Percentiles rank a stretch among this genome's conserved stretches.
Conservation (phyloP, 2,329 filamentous ascomycete genomes). For the Aspergillus pseudoglaucus region DNA sequence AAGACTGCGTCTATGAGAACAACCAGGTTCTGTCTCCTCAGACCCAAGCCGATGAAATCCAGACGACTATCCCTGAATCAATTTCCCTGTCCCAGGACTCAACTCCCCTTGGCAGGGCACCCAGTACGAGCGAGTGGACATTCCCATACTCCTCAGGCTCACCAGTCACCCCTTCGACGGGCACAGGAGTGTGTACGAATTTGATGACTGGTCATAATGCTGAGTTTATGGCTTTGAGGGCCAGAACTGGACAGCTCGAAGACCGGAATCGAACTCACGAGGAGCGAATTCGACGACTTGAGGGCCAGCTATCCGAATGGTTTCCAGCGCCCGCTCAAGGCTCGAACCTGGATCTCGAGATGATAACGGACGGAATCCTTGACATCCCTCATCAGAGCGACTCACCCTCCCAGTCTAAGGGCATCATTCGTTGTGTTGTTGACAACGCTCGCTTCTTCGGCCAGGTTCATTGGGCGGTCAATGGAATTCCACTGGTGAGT, state of each 20-base stretch:
- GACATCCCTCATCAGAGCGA: constrained; percentile 37
- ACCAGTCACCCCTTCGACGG: constrained; percentile 5
- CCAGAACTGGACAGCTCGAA: constrained; percentile 41
- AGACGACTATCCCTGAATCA: not conserved
- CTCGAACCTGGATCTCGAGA: constrained; percentile 26
- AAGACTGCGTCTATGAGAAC: constrained; percentile 16
- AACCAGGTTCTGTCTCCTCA: constrained; percentile 4
- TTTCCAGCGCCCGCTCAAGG: constrained; percentile 13
- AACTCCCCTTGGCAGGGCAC: not conserved
- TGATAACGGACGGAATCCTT: constrained; percentile 39
- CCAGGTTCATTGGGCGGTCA: constrained; percentile 50
- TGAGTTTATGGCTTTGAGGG: constrained; percentile 28
- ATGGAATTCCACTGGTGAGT: constrained; percentile 41
- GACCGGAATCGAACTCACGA: constrained; percentile 28
- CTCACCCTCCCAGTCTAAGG: constrained; percentile 22
- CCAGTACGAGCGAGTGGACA: not conserved
- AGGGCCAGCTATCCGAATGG: constrained; percentile 2
- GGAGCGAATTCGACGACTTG: constrained; percentile 12
- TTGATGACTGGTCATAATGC: constrained; percentile 25
- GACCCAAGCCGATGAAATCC: constrained; percentile 2
- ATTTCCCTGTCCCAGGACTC: too few relatives aligned
- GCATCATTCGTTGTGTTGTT: constrained; percentile 39
- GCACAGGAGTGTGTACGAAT: constrained; percentile 16
- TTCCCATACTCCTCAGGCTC: constrained; percentile 4
- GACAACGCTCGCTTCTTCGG: constrained; percentile 53